phyloP scores from a whole-genome alignment of 768 basidiomycete species.

The Leucocoprinus sp. region DNA sequence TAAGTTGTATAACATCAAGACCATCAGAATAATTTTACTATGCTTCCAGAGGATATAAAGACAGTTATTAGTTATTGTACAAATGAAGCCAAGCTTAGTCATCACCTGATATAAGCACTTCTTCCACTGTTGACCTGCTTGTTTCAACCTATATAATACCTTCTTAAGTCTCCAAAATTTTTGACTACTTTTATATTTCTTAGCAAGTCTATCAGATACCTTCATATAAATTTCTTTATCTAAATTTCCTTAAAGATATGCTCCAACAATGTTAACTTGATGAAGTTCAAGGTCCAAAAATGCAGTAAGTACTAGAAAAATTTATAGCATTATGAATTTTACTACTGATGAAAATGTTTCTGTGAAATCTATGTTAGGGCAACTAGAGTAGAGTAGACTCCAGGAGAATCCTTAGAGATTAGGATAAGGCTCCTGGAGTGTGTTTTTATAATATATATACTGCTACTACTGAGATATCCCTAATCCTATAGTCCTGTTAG shows the following conservation, averaged over 20 bases:
- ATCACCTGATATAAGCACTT: constrained; percentile 4
- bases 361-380: constrained; percentile 27
- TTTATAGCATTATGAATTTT: constrained; percentile 16
- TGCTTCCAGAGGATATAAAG: constrained; percentile 12
- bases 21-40: constrained; percentile 2
- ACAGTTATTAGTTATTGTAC: constrained; percentile 11
- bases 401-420: too few species aligned
- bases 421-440: too few species aligned
- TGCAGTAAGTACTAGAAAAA: constrained; percentile 16
- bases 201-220: constrained; percentile 15
- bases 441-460: too few species aligned
- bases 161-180: constrained; percentile 15
- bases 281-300: constrained; percentile 8
- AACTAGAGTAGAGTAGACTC: too few species aligned
- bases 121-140: constrained; percentile 25
- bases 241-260: constrained; percentile 20
- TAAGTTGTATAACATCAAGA: too few species aligned
- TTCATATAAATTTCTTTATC: constrained; percentile 22
- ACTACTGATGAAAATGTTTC: constrained; percentile 24
- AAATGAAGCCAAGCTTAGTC: constrained; percentile 5
- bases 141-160: constrained; percentile 29
- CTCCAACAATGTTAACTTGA: constrained; percentile 17
- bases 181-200: constrained; percentile 10
- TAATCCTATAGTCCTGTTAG: too few species aligned
- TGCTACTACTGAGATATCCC: too few species aligned